Base-by-base conservation (phyloP, 2,329 filamentous ascomycete genomes). In the Calycina herbarum region DNA sequence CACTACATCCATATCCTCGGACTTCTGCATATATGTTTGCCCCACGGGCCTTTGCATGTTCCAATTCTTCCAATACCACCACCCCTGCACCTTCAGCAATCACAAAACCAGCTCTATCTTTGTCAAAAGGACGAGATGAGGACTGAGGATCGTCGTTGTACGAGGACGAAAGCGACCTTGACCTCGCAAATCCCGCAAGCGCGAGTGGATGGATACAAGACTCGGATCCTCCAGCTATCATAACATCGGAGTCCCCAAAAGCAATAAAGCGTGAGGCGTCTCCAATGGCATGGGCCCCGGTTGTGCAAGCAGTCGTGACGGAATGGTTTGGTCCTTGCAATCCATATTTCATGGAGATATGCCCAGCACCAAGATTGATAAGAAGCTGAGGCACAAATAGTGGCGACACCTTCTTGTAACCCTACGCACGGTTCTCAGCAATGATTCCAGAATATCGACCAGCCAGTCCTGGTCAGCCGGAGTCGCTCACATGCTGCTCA, bases 121-220 rank as follows among this genome's bases (percentile, higher is more conserved):
- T 82, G 78, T 99, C 95, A 73, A 99, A 99, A 0, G 95, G 95
- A 10, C 95, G 85, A 35, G 93, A 97, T 60, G 93, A 88, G 58
- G 85, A 81, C 1, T 80, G 71, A 0, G 94, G 93, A 10, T 83
- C 77, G 66, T 91, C 81, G 74, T 97, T 97, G 80, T 88, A 96
- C 3, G 83, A 85, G 0, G 92, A 96, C 6, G 93, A 89, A 42
- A 99, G 81, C 62, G 94, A 97, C 66, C 94, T 86, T 1, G 94
- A 93, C 68, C 93, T 86, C 29, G 93, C 90, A 74, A 99, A 99
- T 6, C 94, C 95, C 6, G 94, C 92, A 71, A 98, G 90, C 1
- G 94, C 92, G 56, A 99, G 83, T 10, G 95, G 95, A 75, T 99
- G 94, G 64, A 99, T 94, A 77, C 95, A 99, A 0, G 94, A 93